phyloP scores from a whole-genome alignment of 208 protist genomes.

The Trypanosoma vivax region DNA sequence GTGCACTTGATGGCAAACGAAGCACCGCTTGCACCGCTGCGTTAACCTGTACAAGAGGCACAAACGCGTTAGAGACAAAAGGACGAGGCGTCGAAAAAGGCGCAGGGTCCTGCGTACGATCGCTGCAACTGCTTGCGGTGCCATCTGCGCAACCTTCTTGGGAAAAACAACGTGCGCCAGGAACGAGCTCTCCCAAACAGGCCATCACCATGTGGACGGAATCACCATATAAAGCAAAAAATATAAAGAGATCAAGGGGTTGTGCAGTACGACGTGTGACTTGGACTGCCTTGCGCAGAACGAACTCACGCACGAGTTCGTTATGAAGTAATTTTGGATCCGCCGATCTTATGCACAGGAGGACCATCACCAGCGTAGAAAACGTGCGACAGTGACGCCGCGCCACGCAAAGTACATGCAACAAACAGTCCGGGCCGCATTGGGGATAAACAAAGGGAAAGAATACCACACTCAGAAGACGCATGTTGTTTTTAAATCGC shows the following conservation, averaged over 20 bases:
- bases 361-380: conserved; percentile 11
- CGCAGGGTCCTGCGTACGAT: neutral
- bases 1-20: conserved; percentile 1
- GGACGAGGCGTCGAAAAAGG: neutral
- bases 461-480: conserved; percentile 12
- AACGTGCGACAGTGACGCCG: conserved; percentile 24
- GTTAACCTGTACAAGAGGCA: conserved; percentile 13
- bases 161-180: conserved; percentile 12
- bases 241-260: conserved; percentile 18
- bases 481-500: neutral
- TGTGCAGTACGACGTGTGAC: conserved; percentile 16
- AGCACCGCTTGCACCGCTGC: conserved; percentile 1
- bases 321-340: conserved; percentile 6
- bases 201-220: conserved; percentile 1
- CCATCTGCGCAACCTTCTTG: neutral
- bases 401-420: conserved; percentile 1
- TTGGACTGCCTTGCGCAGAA: conserved; percentile 22
- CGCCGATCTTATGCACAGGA: conserved; percentile 2
- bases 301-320: conserved; percentile 1
- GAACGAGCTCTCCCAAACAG: conserved; percentile 11
- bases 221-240: conserved; percentile 22
- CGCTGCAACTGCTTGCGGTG: neutral
- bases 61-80: conserved; percentile 3
- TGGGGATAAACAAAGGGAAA: conserved; percentile 7
- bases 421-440: neutral